Evolutionary conservation across 805 yeast species (phyloP).

Genomic region (Isabelozyma heimii): DNA sequence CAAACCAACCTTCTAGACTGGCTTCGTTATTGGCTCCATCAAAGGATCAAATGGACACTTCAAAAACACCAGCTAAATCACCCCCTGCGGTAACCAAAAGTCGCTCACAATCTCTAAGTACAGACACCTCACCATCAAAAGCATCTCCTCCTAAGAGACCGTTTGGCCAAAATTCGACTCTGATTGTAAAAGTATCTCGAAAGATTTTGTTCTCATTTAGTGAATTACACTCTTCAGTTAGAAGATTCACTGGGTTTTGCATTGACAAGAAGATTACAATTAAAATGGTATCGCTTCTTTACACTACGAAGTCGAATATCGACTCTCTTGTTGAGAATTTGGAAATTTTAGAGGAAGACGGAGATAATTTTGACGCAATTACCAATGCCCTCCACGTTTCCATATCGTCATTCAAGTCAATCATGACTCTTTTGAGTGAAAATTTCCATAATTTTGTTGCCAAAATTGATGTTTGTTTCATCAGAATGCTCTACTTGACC

Average conservation of each 20-base stretch:
- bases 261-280: conserved; percentile 52
- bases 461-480: conserved; percentile 60
- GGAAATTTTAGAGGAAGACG: conserved; percentile 47
- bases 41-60: not conserved
- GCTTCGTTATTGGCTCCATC: not conserved
- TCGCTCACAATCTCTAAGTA: not conserved
- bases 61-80: not conserved
- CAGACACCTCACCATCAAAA: conserved; percentile 8
- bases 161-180: conserved; percentile 10
- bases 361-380: conserved; percentile 27
- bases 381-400: conserved; percentile 28
- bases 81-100: not conserved
- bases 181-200: conserved; percentile 48
- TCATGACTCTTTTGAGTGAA: conserved; percentile 47
- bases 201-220: conserved; percentile 61
- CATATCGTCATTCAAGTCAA: conserved; percentile 48
- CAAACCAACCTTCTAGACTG: not conserved
- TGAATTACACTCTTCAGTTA: conserved; percentile 59
- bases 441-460: conserved; percentile 49
- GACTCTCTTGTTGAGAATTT: conserved; percentile 57
- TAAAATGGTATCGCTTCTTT: conserved; percentile 50
- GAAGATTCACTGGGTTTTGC: conserved; percentile 58
- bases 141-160: conserved; percentile 2
- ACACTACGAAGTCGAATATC: conserved; percentile 51
- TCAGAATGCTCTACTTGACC: conserved; percentile 61